Percentiles rank a stretch among this genome's conserved stretches.
phyloP scores from a whole-genome alignment of 331 rosid genomes.

The Dryas integrifolia region DNA sequence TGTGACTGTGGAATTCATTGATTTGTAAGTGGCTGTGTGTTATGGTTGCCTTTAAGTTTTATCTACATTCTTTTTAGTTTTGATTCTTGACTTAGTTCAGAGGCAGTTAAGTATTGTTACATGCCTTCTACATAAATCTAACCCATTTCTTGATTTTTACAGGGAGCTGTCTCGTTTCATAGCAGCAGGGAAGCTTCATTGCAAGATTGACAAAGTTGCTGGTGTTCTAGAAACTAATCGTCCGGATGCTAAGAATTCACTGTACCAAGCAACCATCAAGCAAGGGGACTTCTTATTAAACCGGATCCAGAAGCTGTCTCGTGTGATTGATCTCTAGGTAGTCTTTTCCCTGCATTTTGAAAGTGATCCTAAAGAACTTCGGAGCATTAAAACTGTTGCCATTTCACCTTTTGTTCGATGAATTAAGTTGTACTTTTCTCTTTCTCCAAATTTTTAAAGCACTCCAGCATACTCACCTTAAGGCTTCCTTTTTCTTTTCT shows the following conservation, averaged over 20 bases:
- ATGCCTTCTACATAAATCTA: not conserved
- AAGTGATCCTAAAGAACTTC: constrained; percentile 10
- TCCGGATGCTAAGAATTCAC: constrained; percentile 92
- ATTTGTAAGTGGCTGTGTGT: constrained; percentile 58
- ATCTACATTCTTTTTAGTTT: not conserved
- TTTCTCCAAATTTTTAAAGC: not conserved
- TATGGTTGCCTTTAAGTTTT: constrained; percentile 4
- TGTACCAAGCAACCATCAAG: constrained; percentile 94
- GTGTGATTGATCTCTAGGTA: constrained; percentile 76
- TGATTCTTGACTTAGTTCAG: not conserved
- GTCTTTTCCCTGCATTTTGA: constrained; percentile 6
- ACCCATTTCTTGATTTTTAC: constrained; percentile 26
- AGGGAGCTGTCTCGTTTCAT: constrained; percentile 99
- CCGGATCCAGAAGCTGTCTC: constrained; percentile 89
- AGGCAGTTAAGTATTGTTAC: not conserved
- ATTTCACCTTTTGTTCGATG: not conserved
- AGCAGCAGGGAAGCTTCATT: constrained; percentile 95
- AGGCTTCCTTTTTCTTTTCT: not conserved
- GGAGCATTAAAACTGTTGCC: constrained; percentile 14
- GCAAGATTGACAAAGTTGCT: constrained; percentile 94
- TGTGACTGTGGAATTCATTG: constrained; percentile 87
- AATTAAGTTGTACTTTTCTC: not conserved
- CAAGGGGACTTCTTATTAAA: constrained; percentile 94
- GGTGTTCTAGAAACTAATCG: constrained; percentile 92
- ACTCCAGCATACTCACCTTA: not conserved